Conservation (phyloP, 805 yeast species). For the Grigorovia yakushimaensis region DNA sequence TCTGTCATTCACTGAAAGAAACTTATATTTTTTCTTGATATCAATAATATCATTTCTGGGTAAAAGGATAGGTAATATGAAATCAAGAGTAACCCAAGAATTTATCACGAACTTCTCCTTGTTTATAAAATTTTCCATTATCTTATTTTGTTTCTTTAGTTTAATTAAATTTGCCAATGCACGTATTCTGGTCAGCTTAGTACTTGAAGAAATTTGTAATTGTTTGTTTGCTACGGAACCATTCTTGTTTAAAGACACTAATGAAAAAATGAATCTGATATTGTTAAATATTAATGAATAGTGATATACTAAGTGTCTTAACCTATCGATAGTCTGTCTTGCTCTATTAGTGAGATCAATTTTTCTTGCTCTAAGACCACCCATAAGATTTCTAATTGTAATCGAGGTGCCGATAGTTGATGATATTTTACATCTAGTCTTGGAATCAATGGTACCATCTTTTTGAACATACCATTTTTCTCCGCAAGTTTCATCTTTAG, state of each 20-base stretch:
- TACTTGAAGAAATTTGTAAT: slow-evolving; percentile 8
- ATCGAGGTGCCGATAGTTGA: slow-evolving; percentile 32
- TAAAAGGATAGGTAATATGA: slow-evolving; percentile 29
- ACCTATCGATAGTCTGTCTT: slow-evolving; percentile 16
- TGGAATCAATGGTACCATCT: slow-evolving; percentile 19
- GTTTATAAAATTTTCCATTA: slow-evolving; percentile 10
- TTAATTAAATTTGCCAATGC: slow-evolving; percentile 8
- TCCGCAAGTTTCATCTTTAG: slow-evolving; percentile 24
- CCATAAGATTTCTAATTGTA: slow-evolving; percentile 26
- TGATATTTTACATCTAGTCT: slow-evolving; percentile 16
- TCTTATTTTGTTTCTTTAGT: slow-evolving; percentile 5
- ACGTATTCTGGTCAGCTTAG: slow-evolving; percentile 9
- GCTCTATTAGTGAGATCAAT: slow-evolving; percentile 23
- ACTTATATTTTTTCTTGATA: slow-evolving; percentile 15
- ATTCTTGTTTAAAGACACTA: slow-evolving; percentile 14
- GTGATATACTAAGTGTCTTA: slow-evolving; percentile 19
- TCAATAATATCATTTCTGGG: slow-evolving; percentile 20
- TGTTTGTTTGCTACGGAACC: slow-evolving; percentile 11
- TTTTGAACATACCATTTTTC: slow-evolving; percentile 30
- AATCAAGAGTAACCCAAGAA: slow-evolving; percentile 7
- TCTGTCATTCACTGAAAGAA: slow-evolving; percentile 30
- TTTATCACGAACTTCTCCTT: slow-evolving; percentile 6
- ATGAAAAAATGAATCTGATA: slow-evolving; percentile 25
- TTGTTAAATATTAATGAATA: slow-evolving; percentile 27
- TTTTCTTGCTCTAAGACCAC: slow-evolving; percentile 28